These are phyloP conservation scores for Phytophthora vignae DNA, from an alignment of 352 stramenopile species.

Conservation along the genomic window DNA sequence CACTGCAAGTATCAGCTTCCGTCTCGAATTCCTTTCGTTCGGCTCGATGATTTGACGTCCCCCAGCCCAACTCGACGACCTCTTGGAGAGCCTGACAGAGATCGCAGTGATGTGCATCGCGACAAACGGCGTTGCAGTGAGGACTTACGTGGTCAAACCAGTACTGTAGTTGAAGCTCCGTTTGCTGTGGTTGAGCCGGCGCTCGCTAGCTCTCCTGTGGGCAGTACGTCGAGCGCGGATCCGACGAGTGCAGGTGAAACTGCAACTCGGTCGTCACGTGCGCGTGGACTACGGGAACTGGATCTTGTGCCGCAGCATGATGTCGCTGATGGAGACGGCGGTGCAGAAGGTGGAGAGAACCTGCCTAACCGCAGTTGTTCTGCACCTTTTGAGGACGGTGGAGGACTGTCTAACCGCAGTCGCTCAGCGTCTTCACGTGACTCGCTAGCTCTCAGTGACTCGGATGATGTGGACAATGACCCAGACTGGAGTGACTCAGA, in stretches of 20 bases:
- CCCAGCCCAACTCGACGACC: not conserved
- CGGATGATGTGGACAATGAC: constrained; percentile 4
- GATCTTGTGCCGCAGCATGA: not conserved
- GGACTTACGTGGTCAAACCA: not conserved
- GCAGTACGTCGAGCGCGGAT: constrained; percentile 15
- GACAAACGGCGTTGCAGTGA: constrained; percentile 15
- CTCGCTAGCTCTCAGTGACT: constrained; percentile 15
- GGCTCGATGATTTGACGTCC: not conserved
- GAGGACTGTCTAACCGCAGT: constrained; percentile 18
- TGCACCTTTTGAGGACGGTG: constrained; percentile 2
- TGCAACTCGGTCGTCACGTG: constrained; percentile 10
- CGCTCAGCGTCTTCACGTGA: not conserved
- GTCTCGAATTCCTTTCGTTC: constrained; percentile 8
- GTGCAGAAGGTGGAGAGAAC: constrained; percentile 9
- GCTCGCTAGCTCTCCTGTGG: not conserved
- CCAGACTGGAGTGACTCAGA: not conserved
- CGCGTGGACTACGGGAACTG: constrained; percentile 2
- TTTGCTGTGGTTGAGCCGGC: not conserved
- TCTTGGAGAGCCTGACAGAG: not conserved
- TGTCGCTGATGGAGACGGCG: constrained; percentile 11
- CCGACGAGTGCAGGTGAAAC: constrained; percentile 8
- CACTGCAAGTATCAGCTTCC: too few relatives aligned
- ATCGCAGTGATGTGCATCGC: constrained; percentile 6
- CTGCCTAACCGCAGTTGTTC: constrained; percentile 14
- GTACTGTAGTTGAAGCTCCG: constrained; percentile 13